These are phyloP conservation scores for Rhodotorula diobovata DNA, from an alignment of 768 basidiomycete species.

Conservation along the genomic window DNA sequence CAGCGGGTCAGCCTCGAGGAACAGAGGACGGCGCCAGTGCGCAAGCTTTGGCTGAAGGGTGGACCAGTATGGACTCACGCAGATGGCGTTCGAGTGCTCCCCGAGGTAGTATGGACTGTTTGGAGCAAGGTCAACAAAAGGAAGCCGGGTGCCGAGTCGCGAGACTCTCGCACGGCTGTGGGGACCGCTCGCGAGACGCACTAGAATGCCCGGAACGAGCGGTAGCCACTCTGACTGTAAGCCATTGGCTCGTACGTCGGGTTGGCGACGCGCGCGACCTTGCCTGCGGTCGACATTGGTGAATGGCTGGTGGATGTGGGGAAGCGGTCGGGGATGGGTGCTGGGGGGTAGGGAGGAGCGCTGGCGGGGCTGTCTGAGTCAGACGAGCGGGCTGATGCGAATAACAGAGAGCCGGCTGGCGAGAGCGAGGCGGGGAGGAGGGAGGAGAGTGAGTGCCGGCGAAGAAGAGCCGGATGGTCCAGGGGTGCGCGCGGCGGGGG, in stretches of 20 bases:
- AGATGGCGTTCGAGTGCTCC: slow-evolving; percentile 17
- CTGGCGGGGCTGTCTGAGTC: no score
- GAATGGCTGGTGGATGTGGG: no score
- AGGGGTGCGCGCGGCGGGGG: no score
- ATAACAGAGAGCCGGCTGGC: no score
- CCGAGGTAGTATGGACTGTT: slow-evolving; percentile 35
- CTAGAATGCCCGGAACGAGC: slow-evolving; percentile 23
- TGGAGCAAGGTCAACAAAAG: no score
- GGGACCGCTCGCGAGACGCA: not conserved
- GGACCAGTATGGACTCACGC: not conserved
- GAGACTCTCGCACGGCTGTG: not conserved
- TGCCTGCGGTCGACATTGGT: not conserved
- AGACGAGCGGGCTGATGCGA: no score
- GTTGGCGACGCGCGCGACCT: not conserved
- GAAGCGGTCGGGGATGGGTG: not conserved
- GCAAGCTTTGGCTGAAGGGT: no score
- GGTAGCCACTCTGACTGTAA: slow-evolving; percentile 16
- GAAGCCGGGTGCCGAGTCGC: not conserved
- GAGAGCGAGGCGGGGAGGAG: no score
- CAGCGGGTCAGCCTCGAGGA: no score
- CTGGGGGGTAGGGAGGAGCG: no score
- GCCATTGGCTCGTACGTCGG: slow-evolving; percentile 17
- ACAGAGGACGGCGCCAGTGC: not conserved
- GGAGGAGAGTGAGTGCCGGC: no score
- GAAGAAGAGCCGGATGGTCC: no score